Evolutionary conservation across 1,284 basidiomycete species (phyloP).

Genomic region (Boletus semigastroideus): DNA sequence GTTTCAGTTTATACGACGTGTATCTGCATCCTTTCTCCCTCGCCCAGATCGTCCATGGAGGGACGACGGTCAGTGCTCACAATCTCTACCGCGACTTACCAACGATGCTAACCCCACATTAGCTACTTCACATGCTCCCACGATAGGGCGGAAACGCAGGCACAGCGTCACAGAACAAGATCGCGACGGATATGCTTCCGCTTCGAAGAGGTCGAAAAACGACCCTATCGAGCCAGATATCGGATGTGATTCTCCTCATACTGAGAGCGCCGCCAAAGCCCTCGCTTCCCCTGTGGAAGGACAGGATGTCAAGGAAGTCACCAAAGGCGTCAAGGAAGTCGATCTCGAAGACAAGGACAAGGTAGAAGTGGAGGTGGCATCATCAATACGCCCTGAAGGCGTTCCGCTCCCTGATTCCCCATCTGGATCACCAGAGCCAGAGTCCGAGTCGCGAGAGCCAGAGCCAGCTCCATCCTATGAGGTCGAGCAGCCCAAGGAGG

Average conservation of each 20-base stretch:
- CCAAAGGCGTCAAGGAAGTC: slow-evolving; percentile 66
- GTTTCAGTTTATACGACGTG: slow-evolving; percentile 69
- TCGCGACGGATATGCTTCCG: slow-evolving; percentile 36
- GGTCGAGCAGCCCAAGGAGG: slow-evolving; percentile 37
- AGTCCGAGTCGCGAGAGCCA: slow-evolving; percentile 14
- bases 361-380: slow-evolving; percentile 14
- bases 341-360: slow-evolving; percentile 49
- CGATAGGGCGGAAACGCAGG: slow-evolving; percentile 64
- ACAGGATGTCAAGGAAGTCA: slow-evolving; percentile 66
- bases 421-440: slow-evolving; percentile 21
- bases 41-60: slow-evolving; percentile 71
- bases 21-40: slow-evolving; percentile 68
- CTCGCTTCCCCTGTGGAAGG: slow-evolving; percentile 32
- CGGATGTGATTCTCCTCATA: slow-evolving; percentile 19
- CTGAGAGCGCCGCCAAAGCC: slow-evolving; percentile 19
- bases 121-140: slow-evolving; percentile 75
- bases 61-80: slow-evolving; percentile 60
- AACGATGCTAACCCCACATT: slow-evolving; percentile 7
- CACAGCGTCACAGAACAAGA: slow-evolving; percentile 54
- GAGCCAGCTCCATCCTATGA: slow-evolving; percentile 17
- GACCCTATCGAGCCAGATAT: slow-evolving; percentile 30
- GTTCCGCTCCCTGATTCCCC: slow-evolving; percentile 54
- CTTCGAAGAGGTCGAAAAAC: slow-evolving; percentile 47
- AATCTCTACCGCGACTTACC: slow-evolving; percentile 3
- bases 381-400: slow-evolving; percentile 40